Conservation (phyloP, 129 eudicot genomes). For the Smallanthus sonchifolius region DNA sequence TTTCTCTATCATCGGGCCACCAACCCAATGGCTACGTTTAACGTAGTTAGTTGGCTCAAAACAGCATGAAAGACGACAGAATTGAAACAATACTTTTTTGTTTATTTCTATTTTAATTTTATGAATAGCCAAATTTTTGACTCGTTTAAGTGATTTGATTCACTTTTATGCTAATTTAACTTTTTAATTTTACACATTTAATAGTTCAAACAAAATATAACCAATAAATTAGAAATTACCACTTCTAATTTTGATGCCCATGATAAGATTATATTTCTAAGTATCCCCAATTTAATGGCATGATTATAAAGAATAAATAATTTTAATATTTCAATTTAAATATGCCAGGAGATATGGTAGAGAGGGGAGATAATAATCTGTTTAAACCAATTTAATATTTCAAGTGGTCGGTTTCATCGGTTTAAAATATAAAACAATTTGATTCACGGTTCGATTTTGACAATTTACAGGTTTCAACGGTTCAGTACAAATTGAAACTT, state of each 20-base stretch:
- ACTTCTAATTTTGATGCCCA: neutral
- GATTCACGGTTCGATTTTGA: no score
- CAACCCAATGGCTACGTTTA: no score
- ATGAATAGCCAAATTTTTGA: no score
- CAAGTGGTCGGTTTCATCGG: no score
- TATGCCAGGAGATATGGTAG: neutral
- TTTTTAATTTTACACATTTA: neutral
- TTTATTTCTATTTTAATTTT: neutral
- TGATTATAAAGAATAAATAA: neutral
- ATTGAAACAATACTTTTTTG: neutral
- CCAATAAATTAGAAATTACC: neutral
- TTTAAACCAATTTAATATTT: no score
- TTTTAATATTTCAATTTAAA: neutral
- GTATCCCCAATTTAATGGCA: neutral
- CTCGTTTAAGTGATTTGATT: no score
- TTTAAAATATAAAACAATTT: no score
- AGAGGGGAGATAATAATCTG: no score
- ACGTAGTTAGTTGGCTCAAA: neutral
- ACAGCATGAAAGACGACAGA: neutral
- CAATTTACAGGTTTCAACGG: no score
- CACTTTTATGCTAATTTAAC: neutral
- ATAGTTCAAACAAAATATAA: neutral
- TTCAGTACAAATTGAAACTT: no score
- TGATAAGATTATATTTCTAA: neutral
- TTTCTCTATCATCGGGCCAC: no score